phyloP scores from a whole-genome alignment of 768 basidiomycete species.

The Fistulinella prunicolor region DNA sequence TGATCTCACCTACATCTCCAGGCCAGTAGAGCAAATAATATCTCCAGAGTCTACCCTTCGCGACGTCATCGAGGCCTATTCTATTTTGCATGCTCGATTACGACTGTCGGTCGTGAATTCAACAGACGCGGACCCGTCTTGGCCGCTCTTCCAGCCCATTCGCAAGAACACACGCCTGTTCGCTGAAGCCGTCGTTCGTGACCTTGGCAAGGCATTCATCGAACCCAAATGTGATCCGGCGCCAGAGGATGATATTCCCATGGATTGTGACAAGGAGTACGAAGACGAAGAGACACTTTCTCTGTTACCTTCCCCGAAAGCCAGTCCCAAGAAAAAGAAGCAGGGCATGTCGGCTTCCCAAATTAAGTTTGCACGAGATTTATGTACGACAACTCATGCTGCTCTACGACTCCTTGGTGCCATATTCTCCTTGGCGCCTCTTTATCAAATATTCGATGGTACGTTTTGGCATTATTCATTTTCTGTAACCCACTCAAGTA shows the following conservation, averaged over 20 bases:
- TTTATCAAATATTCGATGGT: slow-evolving; percentile 65
- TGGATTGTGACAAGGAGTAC: slow-evolving; percentile 22
- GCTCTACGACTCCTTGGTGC: slow-evolving; percentile 64
- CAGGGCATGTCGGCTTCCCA: slow-evolving; percentile 75
- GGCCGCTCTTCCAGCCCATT: slow-evolving; percentile 72
- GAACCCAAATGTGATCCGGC: slow-evolving; percentile 42
- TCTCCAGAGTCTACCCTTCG: slow-evolving; percentile 44
- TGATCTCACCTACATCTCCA: slow-evolving; percentile 61
- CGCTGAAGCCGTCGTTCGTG: slow-evolving; percentile 59
- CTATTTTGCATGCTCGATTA: slow-evolving; percentile 63
- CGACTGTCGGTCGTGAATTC: slow-evolving; percentile 40
- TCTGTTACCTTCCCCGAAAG: slow-evolving; percentile 64
- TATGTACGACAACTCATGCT: slow-evolving; percentile 69
- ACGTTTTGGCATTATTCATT: slow-evolving; percentile 14
- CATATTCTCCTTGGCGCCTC: slow-evolving; percentile 56
- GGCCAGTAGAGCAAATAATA: slow-evolving; percentile 61
- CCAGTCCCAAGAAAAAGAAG: slow-evolving; percentile 54
- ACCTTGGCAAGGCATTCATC: slow-evolving; percentile 61
- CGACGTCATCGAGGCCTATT: slow-evolving; percentile 73
- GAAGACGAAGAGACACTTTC: slow-evolving; percentile 28
- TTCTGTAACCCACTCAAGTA: slow-evolving; percentile 5
- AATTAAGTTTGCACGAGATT: slow-evolving; percentile 74
- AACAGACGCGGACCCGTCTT: slow-evolving; percentile 57
- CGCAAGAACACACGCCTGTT: slow-evolving; percentile 51
- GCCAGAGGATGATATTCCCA: slow-evolving; percentile 22